Base-by-base conservation (phyloP, 2,329 filamentous ascomycete species). In the Zymoseptoria brevis region DNA sequence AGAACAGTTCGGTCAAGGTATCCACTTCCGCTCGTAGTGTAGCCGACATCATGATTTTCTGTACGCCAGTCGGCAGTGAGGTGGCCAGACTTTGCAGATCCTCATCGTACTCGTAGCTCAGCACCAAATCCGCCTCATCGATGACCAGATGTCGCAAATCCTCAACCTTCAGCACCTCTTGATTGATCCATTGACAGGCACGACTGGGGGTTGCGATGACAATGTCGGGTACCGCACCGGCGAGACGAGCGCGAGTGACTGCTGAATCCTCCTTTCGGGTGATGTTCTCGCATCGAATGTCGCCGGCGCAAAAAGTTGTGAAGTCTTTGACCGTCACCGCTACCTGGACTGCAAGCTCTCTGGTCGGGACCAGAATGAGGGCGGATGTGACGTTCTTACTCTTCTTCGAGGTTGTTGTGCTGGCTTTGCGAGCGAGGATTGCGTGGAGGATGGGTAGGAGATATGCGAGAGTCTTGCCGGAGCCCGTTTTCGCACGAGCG, bases 391-490 rank as follows among this genome's bases (percentile, higher is more conserved):
- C 57, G 55, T 69, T 71, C 29, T 53, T 53, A 24, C n/a, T 53
- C 21, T 22, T 29, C 19, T 22, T 26, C n/a, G 58, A 21, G 57
- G 74, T 79, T 51, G 81, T 76, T 1, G 79, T 71, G 57, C 82
- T 79, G 67, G 82, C 76, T 75, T 96, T 96, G 65, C 84, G 84
- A 71, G 87, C 89, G 58, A 99, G 77, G 62, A 96, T 89, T 41
- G 84, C 83, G 66, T 96, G 88, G 16, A 99, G 76, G n/a, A 96
- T 82, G 1, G 94, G 94, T 50, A 99, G 81, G 6, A 96, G 79
- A 72, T 97, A 97, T 54, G 94, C 93, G n/a, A 90, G 90, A 9
- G 94, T 99, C 80, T 99, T 99, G 66, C 94, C 94, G 3, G 92
- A 96, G 11, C 94, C 94, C 4, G 94, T 97, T 75, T 93, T 95